Conservation (phyloP, 441 rosid genomes). For the Cnidoscolus chayamansa region DNA sequence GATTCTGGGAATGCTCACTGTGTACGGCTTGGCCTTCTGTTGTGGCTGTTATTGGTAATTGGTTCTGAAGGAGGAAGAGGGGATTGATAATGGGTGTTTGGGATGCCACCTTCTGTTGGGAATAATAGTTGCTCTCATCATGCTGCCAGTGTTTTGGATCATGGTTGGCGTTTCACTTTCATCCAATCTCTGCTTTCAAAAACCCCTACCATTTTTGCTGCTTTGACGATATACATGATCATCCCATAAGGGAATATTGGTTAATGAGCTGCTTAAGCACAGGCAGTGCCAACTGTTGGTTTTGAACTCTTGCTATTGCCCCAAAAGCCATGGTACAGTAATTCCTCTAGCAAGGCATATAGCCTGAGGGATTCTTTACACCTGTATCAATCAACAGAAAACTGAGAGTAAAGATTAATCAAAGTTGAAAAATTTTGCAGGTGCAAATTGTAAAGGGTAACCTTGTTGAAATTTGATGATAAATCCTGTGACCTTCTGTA, state of each 20-base stretch:
- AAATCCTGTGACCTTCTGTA: too few species aligned
- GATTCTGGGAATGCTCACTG: slow-evolving; percentile 85
- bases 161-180: slow-evolving; percentile 64
- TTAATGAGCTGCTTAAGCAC: neutral
- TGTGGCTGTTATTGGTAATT: slow-evolving; percentile 94
- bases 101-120: slow-evolving; percentile 98
- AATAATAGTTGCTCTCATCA: slow-evolving; percentile 88
- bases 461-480: too few species aligned
- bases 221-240: neutral
- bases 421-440: too few species aligned
- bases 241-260: neutral
- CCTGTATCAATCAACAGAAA: neutral
- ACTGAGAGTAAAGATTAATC: too few species aligned
- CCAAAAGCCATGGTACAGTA: neutral
- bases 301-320: neutral
- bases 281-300: neutral
- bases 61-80: slow-evolving; percentile 88
- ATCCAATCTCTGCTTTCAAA: neutral
- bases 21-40: slow-evolving; percentile 98
- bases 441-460: too few species aligned
- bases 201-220: neutral
- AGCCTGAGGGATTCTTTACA: neutral
- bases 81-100: slow-evolving; percentile 96
- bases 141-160: slow-evolving; percentile 79
- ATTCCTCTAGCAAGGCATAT: neutral